These are phyloP conservation scores for Psidium friedrichsthalianum DNA, from an alignment of 345 rosid genomes.

Conservation along the genomic window DNA sequence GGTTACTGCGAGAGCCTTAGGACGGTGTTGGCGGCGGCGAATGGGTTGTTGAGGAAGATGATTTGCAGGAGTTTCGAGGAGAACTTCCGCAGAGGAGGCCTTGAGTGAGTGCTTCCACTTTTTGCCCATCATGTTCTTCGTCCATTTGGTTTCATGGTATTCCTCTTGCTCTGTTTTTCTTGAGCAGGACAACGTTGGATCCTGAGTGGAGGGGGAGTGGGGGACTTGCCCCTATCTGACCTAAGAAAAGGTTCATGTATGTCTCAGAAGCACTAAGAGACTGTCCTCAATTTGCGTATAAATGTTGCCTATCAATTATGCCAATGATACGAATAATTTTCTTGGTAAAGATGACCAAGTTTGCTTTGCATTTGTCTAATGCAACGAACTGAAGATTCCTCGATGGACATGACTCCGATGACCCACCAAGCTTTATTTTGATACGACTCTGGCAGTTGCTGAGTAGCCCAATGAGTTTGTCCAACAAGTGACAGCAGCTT, in stretches of 20 bases:
- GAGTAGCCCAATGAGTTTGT: neutral
- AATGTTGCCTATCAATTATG: neutral
- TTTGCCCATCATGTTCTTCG: neutral
- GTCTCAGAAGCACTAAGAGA: neutral
- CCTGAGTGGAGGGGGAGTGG: neutral
- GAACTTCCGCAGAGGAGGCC: conserved; percentile 73
- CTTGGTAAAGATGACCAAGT: neutral
- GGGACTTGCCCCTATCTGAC: neutral
- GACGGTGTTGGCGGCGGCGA: conserved; percentile 33
- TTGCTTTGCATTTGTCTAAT: neutral
- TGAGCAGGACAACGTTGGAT: neutral
- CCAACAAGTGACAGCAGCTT: neutral
- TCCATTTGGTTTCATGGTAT: neutral
- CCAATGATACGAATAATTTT: neutral
- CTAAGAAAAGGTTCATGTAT: neutral
- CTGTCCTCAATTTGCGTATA: neutral
- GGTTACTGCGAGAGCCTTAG: conserved; percentile 47
- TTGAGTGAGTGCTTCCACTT: neutral
- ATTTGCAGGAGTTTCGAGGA: conserved; percentile 63
- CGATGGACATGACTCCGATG: neutral
- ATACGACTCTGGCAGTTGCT: neutral
- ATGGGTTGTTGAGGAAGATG: conserved; percentile 75
- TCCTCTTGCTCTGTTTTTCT: neutral
- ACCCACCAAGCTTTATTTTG: neutral
- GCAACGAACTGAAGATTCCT: neutral